Conservation (phyloP, 192 early-diverging fungal species). For the Mortierella hygrophila region DNA sequence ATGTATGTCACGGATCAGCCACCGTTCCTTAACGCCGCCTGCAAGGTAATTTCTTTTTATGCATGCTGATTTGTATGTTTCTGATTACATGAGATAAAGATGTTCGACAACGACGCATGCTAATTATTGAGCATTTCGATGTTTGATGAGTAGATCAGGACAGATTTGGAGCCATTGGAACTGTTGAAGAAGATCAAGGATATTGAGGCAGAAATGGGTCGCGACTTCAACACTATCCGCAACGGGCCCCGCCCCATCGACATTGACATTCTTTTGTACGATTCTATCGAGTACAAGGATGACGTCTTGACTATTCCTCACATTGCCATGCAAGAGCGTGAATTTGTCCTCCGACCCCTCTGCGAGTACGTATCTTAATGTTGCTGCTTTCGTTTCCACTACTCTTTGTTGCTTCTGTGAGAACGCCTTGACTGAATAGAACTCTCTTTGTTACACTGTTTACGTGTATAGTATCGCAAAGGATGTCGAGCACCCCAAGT, state of each 20-base stretch:
- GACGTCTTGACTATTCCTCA: constrained; percentile 91
- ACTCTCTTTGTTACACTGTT: not conserved
- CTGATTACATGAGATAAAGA: not conserved
- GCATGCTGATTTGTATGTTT: not conserved
- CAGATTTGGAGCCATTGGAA: constrained; percentile 77
- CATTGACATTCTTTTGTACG: constrained; percentile 96
- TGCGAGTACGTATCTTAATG: constrained; percentile 78
- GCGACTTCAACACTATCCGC: constrained; percentile 68
- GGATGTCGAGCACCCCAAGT: constrained; percentile 88
- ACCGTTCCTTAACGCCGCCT: constrained; percentile 90
- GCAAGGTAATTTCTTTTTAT: constrained; percentile 67
- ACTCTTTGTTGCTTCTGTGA: not conserved
- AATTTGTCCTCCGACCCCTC: constrained; percentile 94
- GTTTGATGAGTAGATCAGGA: constrained; percentile 67
- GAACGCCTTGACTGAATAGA: not conserved
- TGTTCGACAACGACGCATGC: not conserved
- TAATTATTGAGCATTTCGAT: not conserved
- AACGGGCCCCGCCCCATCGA: constrained; percentile 96
- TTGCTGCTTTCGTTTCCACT: not conserved
- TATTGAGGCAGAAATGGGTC: constrained; percentile 87
- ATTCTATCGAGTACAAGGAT: constrained; percentile 72
- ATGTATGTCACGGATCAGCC: constrained; percentile 98
- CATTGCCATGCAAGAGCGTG: constrained; percentile 86
- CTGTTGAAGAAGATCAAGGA: constrained; percentile 85
- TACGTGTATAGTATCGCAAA: constrained; percentile 78